phyloP scores from a whole-genome alignment of 2,329 filamentous ascomycete genomes.

The Amylocarpus encephaloides region DNA sequence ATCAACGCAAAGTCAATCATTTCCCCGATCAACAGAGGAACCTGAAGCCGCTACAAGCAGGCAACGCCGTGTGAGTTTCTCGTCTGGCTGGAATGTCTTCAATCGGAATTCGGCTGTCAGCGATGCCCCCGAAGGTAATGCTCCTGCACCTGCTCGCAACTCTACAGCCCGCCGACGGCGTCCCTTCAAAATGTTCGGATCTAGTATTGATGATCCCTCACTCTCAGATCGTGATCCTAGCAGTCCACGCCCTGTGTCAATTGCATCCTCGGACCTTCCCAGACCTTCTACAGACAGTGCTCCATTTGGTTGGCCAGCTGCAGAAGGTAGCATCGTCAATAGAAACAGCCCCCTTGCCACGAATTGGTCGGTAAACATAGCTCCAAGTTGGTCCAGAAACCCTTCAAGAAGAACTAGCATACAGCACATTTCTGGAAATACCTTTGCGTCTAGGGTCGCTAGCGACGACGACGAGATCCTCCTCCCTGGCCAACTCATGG shows the following conservation, averaged over 20 bases:
- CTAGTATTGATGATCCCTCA: conserved; percentile 39
- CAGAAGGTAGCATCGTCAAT: conserved; percentile 42
- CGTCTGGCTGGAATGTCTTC: conserved; percentile 46
- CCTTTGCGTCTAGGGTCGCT: conserved; percentile 52
- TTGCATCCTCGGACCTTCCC: conserved; percentile 63
- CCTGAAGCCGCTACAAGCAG: conserved; percentile 45
- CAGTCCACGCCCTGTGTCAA: conserved; percentile 61
- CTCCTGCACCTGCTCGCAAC: conserved; percentile 28
- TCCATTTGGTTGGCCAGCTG: conserved; percentile 62
- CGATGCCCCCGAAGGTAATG: conserved; percentile 27
- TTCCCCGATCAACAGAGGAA: conserved; percentile 58
- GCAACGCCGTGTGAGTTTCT: conserved; percentile 50
- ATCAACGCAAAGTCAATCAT: conserved; percentile 67
- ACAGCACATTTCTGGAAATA: conserved; percentile 66
- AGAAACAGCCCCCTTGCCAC: conserved; percentile 44
- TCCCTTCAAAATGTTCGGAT: conserved; percentile 41
- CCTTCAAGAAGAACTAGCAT: conserved; percentile 76
- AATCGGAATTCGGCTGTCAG: conserved; percentile 24
- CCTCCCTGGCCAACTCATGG: conserved; percentile 48
- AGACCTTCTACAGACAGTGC: conserved; percentile 73
- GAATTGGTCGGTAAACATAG: conserved; percentile 42
- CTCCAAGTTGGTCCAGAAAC: conserved; percentile 63
- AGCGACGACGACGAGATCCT: conserved; percentile 60
- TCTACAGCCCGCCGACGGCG: conserved; percentile 19
- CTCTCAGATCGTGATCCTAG: conserved; percentile 49